Base-by-base conservation (phyloP, 768 basidiomycete genomes). In the Leccinellum albellum region DNA sequence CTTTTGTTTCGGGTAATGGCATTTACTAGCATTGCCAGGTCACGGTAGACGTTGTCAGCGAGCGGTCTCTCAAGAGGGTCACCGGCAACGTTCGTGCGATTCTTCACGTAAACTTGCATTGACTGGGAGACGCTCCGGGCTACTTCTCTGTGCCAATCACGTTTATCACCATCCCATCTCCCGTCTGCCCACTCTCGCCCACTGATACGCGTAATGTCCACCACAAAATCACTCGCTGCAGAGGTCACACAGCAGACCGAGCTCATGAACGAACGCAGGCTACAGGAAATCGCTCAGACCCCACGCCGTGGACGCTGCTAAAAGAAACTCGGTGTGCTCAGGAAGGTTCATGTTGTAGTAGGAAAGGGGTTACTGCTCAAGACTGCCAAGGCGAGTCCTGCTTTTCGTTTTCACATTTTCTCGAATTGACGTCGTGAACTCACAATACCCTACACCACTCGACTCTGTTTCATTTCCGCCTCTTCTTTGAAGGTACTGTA, bases 331-430 rank as follows among this genome's bases (percentile, higher is more conserved):
- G 82, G 83, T 0, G 88, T 89, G 29, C 73, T 91, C 55, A 87
- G 88, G 76, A 82, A 79, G 63, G 66, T 76, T 17, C 66, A 85
- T 42, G 82, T 76, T 1, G 66, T 78, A 54, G 71, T 79, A 26
- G 75, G 73, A 37, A 64, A 61, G 52, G 66, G 49, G 68, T 98
- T 60, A 67, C 26, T 89, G 56, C 80, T 99, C 63, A 99, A 99
- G 77, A 97, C 94, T 1, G 89, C 94, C 40, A 98, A 99, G 84
- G 94, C 91, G 54, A 55, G 85, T 8, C 7, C 21, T 40, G 3
- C 33, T 13, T 33, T 33, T 13, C 33, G 33, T 15, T 15, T 33
- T 14, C 1, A 13, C 35, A 13, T 28, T 51, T 26, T 65, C 61
- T 55, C 5, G 15, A 6, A 33, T 33, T 48, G 37, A 23, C 46